Base-by-base conservation (phyloP, 306 rosid genomes). In the Begonia fuchsioides region DNA sequence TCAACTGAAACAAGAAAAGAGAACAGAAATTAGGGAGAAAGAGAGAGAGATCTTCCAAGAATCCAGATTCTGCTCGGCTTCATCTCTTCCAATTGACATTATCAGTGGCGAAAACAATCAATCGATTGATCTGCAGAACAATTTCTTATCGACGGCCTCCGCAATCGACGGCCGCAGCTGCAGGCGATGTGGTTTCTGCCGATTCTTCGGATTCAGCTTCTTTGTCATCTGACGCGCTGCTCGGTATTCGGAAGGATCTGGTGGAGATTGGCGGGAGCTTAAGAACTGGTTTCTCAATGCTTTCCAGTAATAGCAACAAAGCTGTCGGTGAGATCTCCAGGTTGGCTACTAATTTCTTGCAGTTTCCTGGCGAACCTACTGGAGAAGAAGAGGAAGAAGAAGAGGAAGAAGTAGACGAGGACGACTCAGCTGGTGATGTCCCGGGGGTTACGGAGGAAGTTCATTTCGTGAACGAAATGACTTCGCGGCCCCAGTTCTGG, bases 131-230 rank as follows among this genome's bases (percentile, higher is more conserved):
- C 35, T 26, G 35, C 5, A 39, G 1, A 20, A 39, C 15, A 67
- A 90, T 90, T 95, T 75, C 98, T 60, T 79, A n/a, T n/a, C n/a
- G n/a, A n/a, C n/a, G n/a, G 1, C 92, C 84, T 14, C 93, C 93
- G 11, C n/a, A 58, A 3, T 15, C 66, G 13, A 15, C 75, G 4
- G 43, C 69, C 2, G 14, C 62, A 35, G 3, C 67, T 38, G 43
- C 66, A n/a, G 35, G 35, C 35, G 35, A 26, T 26, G 35, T 26
- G 3, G 35, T 26, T 26, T 26, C 35, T 26, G 69, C 11, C 12
- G 64, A 39, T 13, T 62, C 61, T 35, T 17, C 43, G 45, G 50
- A 53, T 43, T 44, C 61, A 1, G 10, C 26, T 38, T 35, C 61
- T 3, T 26, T 18, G 17, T 15, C 51, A 14, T 64, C 80, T 38